Evolutionary conservation across 108 stramenopile genomes (phyloP).

Genomic region (Stephanodiscus triporus): DNA sequence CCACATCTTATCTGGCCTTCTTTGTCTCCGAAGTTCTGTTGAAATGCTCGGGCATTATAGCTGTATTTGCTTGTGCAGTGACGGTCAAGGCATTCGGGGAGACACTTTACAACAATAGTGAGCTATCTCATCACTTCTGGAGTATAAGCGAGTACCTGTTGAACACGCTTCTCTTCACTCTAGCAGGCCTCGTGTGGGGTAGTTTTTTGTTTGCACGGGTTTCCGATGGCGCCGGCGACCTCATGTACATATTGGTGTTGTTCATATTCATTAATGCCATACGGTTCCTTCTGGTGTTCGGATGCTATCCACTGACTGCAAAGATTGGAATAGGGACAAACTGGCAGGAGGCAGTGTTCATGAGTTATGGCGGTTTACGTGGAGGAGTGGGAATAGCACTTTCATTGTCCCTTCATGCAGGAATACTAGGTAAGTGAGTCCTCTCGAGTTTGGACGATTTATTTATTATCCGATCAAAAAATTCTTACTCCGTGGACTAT

Average conservation of each 20-base stretch:
- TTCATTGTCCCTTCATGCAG: too few species aligned
- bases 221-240: constrained; percentile 23
- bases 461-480: too few species aligned
- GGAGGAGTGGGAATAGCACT: too few species aligned
- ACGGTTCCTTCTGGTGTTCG: constrained; percentile 59
- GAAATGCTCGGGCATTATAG: constrained; percentile 75
- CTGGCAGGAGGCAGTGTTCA: too few species aligned
- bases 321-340: too few species aligned
- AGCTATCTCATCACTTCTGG: constrained; percentile 83
- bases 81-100: constrained; percentile 59
- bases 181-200: constrained; percentile 89
- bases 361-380: too few species aligned
- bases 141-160: constrained; percentile 76
- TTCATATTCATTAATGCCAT: constrained; percentile 41
- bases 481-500: too few species aligned
- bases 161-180: constrained; percentile 91
- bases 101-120: constrained; percentile 62
- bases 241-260: constrained; percentile 27
- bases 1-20: constrained; percentile 82
- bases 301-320: too few species aligned
- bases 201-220: too few species aligned
- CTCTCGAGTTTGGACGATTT: too few species aligned
- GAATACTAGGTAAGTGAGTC: too few species aligned
- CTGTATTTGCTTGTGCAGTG: constrained; percentile 74
- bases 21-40: constrained; percentile 71